A percentile compares a stretch with the other conserved stretches of the same genome.
These are phyloP conservation scores for Ceratonia siliqua DNA, from an alignment of 306 rosid species.

Conservation along the genomic window DNA sequence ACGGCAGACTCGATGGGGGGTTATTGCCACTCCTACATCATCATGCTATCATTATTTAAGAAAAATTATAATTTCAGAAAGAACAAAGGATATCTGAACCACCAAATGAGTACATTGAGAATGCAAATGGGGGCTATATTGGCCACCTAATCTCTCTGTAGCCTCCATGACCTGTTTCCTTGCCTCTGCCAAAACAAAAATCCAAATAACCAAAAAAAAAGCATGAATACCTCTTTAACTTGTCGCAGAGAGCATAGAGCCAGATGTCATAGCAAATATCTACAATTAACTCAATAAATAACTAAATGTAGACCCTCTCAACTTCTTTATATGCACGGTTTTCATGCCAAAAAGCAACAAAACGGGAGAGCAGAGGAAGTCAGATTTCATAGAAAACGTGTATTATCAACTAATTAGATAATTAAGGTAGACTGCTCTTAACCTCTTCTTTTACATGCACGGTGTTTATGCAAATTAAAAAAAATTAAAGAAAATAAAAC, in stretches of 20 bases:
- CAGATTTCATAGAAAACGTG: not conserved
- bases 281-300: not conserved
- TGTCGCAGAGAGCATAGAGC: not conserved
- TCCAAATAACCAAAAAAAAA: constrained; percentile 11
- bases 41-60: constrained; percentile 14
- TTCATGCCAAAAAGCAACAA: constrained; percentile 19
- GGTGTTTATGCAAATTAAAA: not conserved
- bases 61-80: not conserved
- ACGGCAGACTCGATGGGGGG: not conserved
- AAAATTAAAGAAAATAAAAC: not conserved
- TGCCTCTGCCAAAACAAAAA: constrained; percentile 78
- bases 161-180: constrained; percentile 99
- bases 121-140: constrained; percentile 87
- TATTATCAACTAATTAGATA: constrained; percentile 22
- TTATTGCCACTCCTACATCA: not conserved
- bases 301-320: constrained; percentile 7
- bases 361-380: not conserved
- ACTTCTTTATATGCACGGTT: constrained; percentile 3
- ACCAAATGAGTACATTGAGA: constrained; percentile 98
- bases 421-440: constrained; percentile 1
- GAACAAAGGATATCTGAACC: constrained; percentile 93
- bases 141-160: constrained; percentile 85
- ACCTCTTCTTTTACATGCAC: not conserved
- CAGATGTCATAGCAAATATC: not conserved
- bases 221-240: constrained; percentile 6